These are phyloP conservation scores for Fraxinus anomala DNA, from an alignment of 257 asterid genomes.

Conservation along the genomic window DNA sequence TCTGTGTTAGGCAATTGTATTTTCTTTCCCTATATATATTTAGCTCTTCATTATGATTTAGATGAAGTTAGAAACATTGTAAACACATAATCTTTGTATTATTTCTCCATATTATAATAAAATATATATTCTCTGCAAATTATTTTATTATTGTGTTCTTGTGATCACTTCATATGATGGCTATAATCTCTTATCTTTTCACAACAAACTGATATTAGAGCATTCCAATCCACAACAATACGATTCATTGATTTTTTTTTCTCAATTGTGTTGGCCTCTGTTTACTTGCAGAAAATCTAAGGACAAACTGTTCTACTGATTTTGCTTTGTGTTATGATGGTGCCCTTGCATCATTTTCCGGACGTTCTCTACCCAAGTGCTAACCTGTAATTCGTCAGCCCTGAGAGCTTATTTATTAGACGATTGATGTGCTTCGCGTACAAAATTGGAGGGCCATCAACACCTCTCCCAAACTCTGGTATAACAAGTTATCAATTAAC, in stretches of 20 bases:
- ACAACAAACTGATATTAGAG: too few relatives aligned
- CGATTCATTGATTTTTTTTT: background rate
- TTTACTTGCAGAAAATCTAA: background rate
- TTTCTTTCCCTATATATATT: background rate
- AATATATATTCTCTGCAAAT: too few relatives aligned
- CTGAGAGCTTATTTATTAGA: background rate
- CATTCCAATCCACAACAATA: too few relatives aligned
- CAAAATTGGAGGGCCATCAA: conserved; percentile 28
- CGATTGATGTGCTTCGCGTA: background rate
- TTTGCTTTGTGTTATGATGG: background rate
- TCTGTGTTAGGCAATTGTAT: background rate
- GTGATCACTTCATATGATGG: too few relatives aligned
- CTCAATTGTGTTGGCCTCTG: conserved; percentile 15
- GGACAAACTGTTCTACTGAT: conserved; percentile 14
- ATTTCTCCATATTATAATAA: too few relatives aligned
- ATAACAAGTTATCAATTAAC: conserved; percentile 1
- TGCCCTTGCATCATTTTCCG: conserved; percentile 9
- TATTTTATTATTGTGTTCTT: too few relatives aligned
- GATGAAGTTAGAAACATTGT: too few relatives aligned
- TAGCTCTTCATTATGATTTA: too few relatives aligned
- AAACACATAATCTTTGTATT: too few relatives aligned
- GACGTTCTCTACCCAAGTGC: conserved; percentile 6
- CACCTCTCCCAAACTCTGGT: background rate
- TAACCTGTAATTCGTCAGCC: conserved; percentile 17
- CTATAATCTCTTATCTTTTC: too few relatives aligned